These are phyloP conservation scores for Rubus parviflorus DNA, from an alignment of 306 rosid genomes.

Conservation along the genomic window DNA sequence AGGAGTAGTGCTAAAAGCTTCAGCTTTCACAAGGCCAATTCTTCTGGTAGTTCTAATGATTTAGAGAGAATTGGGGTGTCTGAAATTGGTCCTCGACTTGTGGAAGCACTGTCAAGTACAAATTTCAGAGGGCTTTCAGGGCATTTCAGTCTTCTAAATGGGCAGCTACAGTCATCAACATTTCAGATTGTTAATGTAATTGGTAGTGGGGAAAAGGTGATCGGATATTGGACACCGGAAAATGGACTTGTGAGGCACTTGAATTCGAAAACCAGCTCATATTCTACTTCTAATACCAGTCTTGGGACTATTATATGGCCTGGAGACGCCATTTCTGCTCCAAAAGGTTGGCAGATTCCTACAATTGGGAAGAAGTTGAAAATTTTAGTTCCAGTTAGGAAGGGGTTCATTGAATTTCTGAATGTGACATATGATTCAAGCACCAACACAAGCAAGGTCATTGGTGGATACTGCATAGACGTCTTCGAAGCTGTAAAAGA, in stretches of 20 bases:
- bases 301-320: slow-evolving; percentile 37
- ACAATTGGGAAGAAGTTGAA: slow-evolving; percentile 10
- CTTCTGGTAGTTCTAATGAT: slow-evolving; percentile 26
- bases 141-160: slow-evolving; percentile 8
- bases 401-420: slow-evolving; percentile 15
- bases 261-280: background rate
- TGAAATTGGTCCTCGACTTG: slow-evolving; percentile 33
- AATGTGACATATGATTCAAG: background rate
- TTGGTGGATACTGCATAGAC: slow-evolving; percentile 28
- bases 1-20: background rate
- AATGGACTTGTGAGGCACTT: slow-evolving; percentile 35
- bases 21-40: background rate
- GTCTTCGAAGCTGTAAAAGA: slow-evolving; percentile 16
- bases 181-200: slow-evolving; percentile 41
- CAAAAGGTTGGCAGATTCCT: slow-evolving; percentile 38
- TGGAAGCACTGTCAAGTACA: slow-evolving; percentile 23
- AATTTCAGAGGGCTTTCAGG: slow-evolving; percentile 28
- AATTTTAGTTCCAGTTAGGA: slow-evolving; percentile 22
- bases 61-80: slow-evolving; percentile 37
- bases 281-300: slow-evolving; percentile 7
- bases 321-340: slow-evolving; percentile 24
- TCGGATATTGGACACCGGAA: slow-evolving; percentile 54
- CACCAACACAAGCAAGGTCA: background rate
- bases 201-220: slow-evolving; percentile 34
- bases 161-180: slow-evolving; percentile 23